phyloP scores from a whole-genome alignment of 1,284 basidiomycete species.

The Sanghuangporus weigelae region DNA sequence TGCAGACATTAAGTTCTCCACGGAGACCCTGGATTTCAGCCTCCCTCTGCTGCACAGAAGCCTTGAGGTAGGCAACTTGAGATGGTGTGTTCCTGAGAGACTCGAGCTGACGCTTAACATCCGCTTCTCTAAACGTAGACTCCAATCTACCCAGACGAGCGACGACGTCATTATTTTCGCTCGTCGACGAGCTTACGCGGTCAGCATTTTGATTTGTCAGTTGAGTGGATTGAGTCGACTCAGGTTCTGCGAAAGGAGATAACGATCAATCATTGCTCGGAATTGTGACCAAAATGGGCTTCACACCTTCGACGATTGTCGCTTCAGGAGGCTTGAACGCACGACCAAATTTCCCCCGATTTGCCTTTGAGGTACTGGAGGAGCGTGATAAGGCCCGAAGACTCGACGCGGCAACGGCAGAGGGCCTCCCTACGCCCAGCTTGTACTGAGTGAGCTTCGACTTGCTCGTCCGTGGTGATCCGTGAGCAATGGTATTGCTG shows the following conservation, averaged over 20 bases:
- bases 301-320: conserved; percentile 49
- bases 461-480: conserved; percentile 48
- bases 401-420: conserved; percentile 54
- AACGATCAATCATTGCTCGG: not conserved
- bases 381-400: conserved; percentile 60
- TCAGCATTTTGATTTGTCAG: not conserved
- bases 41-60: conserved; percentile 13
- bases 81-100: conserved; percentile 9
- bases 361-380: conserved; percentile 41
- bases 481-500: not conserved
- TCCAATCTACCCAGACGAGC: conserved; percentile 11
- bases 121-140: conserved; percentile 4
- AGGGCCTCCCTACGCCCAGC: conserved; percentile 69
- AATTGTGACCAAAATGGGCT: not conserved
- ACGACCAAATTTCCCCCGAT: conserved; percentile 44
- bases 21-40: conserved; percentile 11
- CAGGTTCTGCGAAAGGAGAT: conserved; percentile 3
- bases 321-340: conserved; percentile 46
- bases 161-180: conserved; percentile 1
- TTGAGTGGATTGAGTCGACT: not conserved
- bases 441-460: conserved; percentile 64
- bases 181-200: not conserved
- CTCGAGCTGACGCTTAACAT: conserved; percentile 10
- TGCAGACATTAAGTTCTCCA: conserved; percentile 13
- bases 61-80: conserved; percentile 13